These are phyloP conservation scores for Waltiozyma sp. DNA, from an alignment of 1,139 yeast species.

Conservation along the genomic window DNA sequence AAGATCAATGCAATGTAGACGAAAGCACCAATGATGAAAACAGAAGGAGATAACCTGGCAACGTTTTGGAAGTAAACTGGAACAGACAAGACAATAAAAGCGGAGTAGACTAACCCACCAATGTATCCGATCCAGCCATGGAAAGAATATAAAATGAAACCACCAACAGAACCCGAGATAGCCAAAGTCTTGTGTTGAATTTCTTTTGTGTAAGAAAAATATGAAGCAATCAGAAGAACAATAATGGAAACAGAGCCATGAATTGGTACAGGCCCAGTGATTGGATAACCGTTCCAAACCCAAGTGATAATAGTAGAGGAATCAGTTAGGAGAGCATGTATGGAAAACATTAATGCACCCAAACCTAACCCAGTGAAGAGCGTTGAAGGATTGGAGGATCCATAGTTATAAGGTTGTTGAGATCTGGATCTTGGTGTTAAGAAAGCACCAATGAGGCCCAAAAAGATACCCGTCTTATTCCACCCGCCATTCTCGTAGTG, in stretches of 20 bases:
- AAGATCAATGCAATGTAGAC: slow-evolving; percentile 47
- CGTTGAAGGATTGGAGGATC: slow-evolving; percentile 13
- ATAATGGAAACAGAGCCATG: slow-evolving; percentile 66
- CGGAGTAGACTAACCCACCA: slow-evolving; percentile 61
- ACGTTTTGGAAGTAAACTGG: slow-evolving; percentile 55
- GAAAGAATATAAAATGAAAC: slow-evolving; percentile 35
- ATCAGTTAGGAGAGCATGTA: slow-evolving; percentile 71
- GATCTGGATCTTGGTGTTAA: slow-evolving; percentile 29
- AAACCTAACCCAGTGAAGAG: slow-evolving; percentile 56
- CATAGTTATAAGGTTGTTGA: slow-evolving; percentile 9
- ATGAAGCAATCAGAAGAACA: slow-evolving; percentile 49
- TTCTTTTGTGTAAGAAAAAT: slow-evolving; percentile 26
- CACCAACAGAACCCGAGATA: slow-evolving; percentile 12
- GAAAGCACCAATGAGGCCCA: slow-evolving; percentile 58
- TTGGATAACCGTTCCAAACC: slow-evolving; percentile 93
- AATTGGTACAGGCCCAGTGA: slow-evolving; percentile 78
- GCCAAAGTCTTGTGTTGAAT: slow-evolving; percentile 9
- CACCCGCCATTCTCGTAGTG: slow-evolving; percentile 78
- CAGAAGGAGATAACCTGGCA: slow-evolving; percentile 43
- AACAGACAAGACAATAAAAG: slow-evolving; percentile 50
- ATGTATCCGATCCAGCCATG: slow-evolving; percentile 75
- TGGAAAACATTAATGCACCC: slow-evolving; percentile 64
- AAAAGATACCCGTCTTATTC: slow-evolving; percentile 56
- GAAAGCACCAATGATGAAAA: slow-evolving; percentile 49
- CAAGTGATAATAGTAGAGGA: slow-evolving; percentile 77